Conservation (phyloP, 2,329 filamentous ascomycete genomes). For the Periconia sp. region DNA sequence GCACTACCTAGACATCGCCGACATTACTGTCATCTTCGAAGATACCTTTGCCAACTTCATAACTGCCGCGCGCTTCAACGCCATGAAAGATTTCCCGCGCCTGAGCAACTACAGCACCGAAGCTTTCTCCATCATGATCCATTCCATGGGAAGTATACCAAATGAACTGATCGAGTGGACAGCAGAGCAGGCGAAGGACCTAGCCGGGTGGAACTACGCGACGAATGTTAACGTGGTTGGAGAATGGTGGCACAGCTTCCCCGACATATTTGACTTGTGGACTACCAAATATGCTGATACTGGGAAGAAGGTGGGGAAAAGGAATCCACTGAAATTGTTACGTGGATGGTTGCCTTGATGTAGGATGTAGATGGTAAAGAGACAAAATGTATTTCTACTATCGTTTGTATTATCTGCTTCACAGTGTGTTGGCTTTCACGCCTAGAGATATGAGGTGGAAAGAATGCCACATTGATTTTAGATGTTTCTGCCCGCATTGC, state of each 20-base stretch:
- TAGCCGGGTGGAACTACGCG: slow-evolving; percentile 17
- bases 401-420: too few relatives aligned
- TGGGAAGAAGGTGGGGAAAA: background rate
- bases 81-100: slow-evolving; percentile 11
- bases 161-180: slow-evolving; percentile 21
- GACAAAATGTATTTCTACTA: too few relatives aligned
- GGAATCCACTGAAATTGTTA: background rate
- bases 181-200: slow-evolving; percentile 16
- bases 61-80: slow-evolving; percentile 16
- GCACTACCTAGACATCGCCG: slow-evolving; percentile 25
- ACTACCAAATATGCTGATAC: slow-evolving; percentile 9
- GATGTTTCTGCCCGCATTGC: background rate
- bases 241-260: slow-evolving; percentile 26
- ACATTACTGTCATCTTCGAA: slow-evolving; percentile 28
- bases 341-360: background rate
- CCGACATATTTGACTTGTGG: slow-evolving; percentile 14
- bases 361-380: background rate
- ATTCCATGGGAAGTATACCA: slow-evolving; percentile 18
- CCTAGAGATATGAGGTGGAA: too few relatives aligned
- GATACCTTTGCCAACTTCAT: slow-evolving; percentile 20
- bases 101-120: slow-evolving; percentile 9
- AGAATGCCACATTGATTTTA: background rate
- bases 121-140: slow-evolving; percentile 20
- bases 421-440: too few relatives aligned
- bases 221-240: slow-evolving; percentile 12